A percentile compares a stretch with the other conserved stretches of the same genome.
Evolutionary conservation across 1,284 basidiomycete species (phyloP).

Genomic region (Leccinum subrobustum): DNA sequence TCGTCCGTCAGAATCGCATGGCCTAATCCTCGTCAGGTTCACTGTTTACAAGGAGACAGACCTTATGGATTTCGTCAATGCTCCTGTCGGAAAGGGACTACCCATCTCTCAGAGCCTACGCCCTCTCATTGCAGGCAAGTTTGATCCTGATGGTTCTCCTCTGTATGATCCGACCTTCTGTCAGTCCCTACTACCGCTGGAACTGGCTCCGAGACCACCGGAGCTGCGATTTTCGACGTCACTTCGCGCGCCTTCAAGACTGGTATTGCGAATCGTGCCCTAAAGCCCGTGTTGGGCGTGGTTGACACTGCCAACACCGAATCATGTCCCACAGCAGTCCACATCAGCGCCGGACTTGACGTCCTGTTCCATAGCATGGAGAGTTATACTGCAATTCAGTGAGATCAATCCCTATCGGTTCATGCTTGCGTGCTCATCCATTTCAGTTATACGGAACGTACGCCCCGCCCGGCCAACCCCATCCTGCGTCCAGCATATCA

Average conservation of each 20-base stretch:
- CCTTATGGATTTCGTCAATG: conserved; percentile 95
- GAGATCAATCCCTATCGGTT: conserved; percentile 26
- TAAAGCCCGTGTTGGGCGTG: conserved; percentile 85
- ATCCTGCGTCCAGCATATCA: conserved; percentile 92
- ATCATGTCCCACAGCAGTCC: conserved; percentile 81
- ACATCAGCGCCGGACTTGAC: conserved; percentile 90
- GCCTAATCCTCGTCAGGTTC: conserved; percentile 47
- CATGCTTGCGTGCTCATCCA: conserved; percentile 4
- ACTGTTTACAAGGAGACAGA: conserved; percentile 89
- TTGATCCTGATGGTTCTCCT: not conserved
- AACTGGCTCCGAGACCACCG: conserved; percentile 97
- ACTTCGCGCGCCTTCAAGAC: conserved; percentile 93
- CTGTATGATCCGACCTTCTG: conserved; percentile 1
- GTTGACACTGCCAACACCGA: conserved; percentile 85
- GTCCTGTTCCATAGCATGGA: conserved; percentile 95
- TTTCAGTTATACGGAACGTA: conserved; percentile 82
- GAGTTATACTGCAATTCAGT: conserved; percentile 90
- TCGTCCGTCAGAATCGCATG: not conserved
- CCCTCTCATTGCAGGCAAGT: conserved; percentile 80
- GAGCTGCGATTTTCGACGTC: conserved; percentile 95
- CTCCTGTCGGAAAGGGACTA: conserved; percentile 90
- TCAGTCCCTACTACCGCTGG: conserved; percentile 92
- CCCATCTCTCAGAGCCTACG: conserved; percentile 76
- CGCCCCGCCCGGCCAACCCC: conserved; percentile 87
- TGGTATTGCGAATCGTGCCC: conserved; percentile 88